phyloP scores from a whole-genome alignment of 2,329 filamentous ascomycete genomes.

The Pyrenophora teres region DNA sequence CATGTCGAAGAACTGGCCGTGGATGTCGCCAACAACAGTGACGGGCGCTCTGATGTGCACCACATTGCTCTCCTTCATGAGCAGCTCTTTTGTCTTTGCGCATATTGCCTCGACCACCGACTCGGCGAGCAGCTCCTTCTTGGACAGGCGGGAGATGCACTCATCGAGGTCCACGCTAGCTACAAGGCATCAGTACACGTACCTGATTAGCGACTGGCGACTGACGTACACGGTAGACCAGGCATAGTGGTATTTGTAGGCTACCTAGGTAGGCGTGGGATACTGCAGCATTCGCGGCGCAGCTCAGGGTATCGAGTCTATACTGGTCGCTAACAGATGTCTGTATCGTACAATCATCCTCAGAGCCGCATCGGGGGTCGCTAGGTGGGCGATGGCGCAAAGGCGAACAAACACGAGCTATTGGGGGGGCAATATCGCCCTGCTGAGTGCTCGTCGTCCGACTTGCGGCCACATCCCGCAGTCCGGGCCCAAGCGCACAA shows the following conservation, averaged over 20 bases:
- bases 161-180: slow-evolving; percentile 97
- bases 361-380: slow-evolving; percentile 37
- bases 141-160: slow-evolving; percentile 95
- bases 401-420: slow-evolving; percentile 18
- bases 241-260: slow-evolving; percentile 49
- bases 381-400: slow-evolving; percentile 23
- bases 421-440: slow-evolving; percentile 19
- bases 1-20: slow-evolving; percentile 98
- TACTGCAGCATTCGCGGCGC: slow-evolving; percentile 34
- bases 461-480: slow-evolving; percentile 15
- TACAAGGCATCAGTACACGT: slow-evolving; percentile 48
- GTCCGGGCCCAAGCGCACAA: slow-evolving; percentile 24
- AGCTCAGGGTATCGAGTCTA: slow-evolving; percentile 44
- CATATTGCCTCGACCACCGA: slow-evolving; percentile 99
- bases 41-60: slow-evolving; percentile 95
- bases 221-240: slow-evolving; percentile 55
- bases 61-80: slow-evolving; percentile 99
- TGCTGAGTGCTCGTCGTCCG: slow-evolving; percentile 9
- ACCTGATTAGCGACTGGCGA: slow-evolving; percentile 4
- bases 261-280: slow-evolving; percentile 11
- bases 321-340: slow-evolving; percentile 44
- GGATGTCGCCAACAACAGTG: slow-evolving; percentile 97
- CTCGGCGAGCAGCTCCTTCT: slow-evolving; percentile 94
- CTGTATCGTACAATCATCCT: slow-evolving; percentile 50
- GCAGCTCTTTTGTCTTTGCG: slow-evolving; percentile 96